Percentiles rank a stretch among this genome's conserved stretches.
Evolutionary conservation across 2,329 filamentous ascomycete species (phyloP).

Genomic region (Aureobasidium leucospermi): DNA sequence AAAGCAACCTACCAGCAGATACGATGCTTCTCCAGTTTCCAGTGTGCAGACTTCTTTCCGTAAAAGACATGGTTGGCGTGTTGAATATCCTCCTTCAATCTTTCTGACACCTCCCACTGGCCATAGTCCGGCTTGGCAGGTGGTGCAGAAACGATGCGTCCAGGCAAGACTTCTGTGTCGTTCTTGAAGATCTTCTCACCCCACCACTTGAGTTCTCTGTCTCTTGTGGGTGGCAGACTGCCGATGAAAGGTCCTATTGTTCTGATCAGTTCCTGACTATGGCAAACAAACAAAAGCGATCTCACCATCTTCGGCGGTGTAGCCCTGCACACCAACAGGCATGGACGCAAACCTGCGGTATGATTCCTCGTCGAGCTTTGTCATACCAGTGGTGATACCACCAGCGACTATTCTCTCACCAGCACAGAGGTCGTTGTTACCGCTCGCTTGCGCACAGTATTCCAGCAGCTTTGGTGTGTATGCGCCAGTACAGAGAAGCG

Average conservation of each 20-base stretch:
- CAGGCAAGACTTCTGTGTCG: constrained; percentile 45
- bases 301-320: constrained; percentile 30
- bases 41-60: constrained; percentile 47
- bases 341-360: constrained; percentile 33
- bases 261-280: constrained; percentile 16
- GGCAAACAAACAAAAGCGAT: neutral
- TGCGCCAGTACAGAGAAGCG: constrained; percentile 36
- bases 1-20: constrained; percentile 55
- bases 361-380: constrained; percentile 34
- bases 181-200: constrained; percentile 54
- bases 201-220: constrained; percentile 51
- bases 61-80: constrained; percentile 53
- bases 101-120: constrained; percentile 54
- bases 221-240: constrained; percentile 47
- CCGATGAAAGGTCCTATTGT: constrained; percentile 49
- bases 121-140: constrained; percentile 50
- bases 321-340: constrained; percentile 41
- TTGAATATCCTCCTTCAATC: constrained; percentile 53
- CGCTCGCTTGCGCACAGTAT: constrained; percentile 42
- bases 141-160: constrained; percentile 50
- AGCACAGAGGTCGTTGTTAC: constrained; percentile 42
- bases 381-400: constrained; percentile 45
- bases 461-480: constrained; percentile 39
- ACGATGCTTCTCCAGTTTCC: constrained; percentile 55
- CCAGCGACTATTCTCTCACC: constrained; percentile 50